These are phyloP conservation scores for Rhexocercosporidium sp. DNA, from an alignment of 2,329 filamentous ascomycete genomes.

Conservation along the genomic window DNA sequence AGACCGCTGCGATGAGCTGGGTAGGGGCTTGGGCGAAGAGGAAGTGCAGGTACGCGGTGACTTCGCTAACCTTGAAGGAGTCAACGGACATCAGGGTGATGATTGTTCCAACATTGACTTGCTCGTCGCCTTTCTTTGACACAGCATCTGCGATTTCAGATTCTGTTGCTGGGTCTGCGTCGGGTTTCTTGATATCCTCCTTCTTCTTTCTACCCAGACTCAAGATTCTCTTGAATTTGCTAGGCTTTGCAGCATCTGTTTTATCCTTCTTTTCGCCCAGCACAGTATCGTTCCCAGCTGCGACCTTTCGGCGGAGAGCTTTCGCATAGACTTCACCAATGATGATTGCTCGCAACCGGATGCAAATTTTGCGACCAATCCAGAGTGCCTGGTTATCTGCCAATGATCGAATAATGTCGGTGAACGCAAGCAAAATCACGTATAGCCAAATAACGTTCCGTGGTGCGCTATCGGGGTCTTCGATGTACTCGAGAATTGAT, in stretches of 20 bases:
- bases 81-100: slow-evolving; percentile 99
- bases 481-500: slow-evolving; percentile 92
- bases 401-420: slow-evolving; percentile 81
- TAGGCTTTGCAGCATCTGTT: slow-evolving; percentile 48
- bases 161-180: slow-evolving; percentile 25
- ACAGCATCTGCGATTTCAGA: slow-evolving; percentile 17
- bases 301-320: slow-evolving; percentile 87
- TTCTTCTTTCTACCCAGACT: slow-evolving; percentile 54
- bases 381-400: slow-evolving; percentile 87
- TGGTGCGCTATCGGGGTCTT: slow-evolving; percentile 76
- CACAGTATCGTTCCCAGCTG: slow-evolving; percentile 75
- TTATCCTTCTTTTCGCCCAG: slow-evolving; percentile 62
- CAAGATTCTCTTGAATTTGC: slow-evolving; percentile 58
- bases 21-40: slow-evolving; percentile 91
- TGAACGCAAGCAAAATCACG: slow-evolving; percentile 85
- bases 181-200: slow-evolving; percentile 49
- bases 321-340: slow-evolving; percentile 98
- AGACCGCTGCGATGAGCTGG: slow-evolving; percentile 81
- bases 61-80: slow-evolving; percentile 97
- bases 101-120: slow-evolving; percentile 95
- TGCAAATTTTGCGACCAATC: slow-evolving; percentile 93
- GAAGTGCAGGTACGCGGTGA: slow-evolving; percentile 94
- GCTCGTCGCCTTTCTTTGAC: slow-evolving; percentile 59
- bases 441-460: slow-evolving; percentile 94
- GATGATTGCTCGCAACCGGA: slow-evolving; percentile 90